Evolutionary conservation across 345 rosid species (phyloP), one percentile per base, ranked within the genome.

Genomic region (Sapria himalayana): DNA sequence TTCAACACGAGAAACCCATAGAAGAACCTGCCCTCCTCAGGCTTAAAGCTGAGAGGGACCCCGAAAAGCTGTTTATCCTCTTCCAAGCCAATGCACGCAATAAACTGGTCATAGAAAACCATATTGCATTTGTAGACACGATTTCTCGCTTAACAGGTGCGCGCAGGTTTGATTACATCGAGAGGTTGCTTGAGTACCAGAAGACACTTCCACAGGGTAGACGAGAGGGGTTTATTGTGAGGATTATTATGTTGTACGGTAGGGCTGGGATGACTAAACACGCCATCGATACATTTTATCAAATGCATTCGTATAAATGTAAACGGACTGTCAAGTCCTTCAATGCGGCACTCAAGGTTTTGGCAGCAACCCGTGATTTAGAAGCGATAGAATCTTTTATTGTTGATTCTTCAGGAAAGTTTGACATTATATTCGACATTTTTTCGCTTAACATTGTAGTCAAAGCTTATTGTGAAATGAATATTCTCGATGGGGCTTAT

Each of bases 201-300:
- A 81, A 77, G 74, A 51, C 63, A 29, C 78, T 81, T 54, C 70
- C 65, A 0, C 94, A 81, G 49, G 85, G 94, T 25, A 67, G 81
- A 41, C 91, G 94, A 1, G 85, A 81, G 53, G 94, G 91, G 9
- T 77, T 77, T 49, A 52, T 78, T 12, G 70, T 78, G 51, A 74
- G 91, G 64, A 77, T 81, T 45, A 81, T 81, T 15, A 74, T 70
- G 69, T 50, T 81, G 54, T 81, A 77, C 63, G 91, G 85, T 4
- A 78, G 74, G 56, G 81, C 71, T 38, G 81, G 81, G 50, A 78
- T 81, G 94, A 56, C 54, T 3, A 64, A 72, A 39, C 76, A 81
- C 11, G 81, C 91, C 1, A 35, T 70, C 1, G 56, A 72, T 46
- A 78, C 94, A 25, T 72, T 69, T 39, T 48, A 49, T 45, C 43